A percentile compares a stretch with the other conserved stretches of the same genome.
Conservation (phyloP, 768 basidiomycete species). For the Vararia minispora region DNA sequence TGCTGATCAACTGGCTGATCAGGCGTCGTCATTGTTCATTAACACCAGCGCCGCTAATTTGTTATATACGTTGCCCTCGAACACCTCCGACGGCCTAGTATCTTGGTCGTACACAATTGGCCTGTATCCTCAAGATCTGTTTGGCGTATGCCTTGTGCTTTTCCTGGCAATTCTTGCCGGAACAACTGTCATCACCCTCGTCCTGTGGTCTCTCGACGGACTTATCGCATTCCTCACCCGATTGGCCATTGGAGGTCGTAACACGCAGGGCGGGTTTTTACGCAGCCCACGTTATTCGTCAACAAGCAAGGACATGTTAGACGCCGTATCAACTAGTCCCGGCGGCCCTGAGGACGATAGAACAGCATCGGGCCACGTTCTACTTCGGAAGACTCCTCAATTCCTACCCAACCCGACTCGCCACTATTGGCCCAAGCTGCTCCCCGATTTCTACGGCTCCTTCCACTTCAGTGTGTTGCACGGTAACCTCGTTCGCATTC, state of each 20-base stretch:
- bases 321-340: constrained; percentile 17
- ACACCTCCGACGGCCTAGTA: constrained; percentile 57
- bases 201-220: constrained; percentile 67
- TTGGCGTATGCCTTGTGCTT: constrained; percentile 69
- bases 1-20: constrained; percentile 59
- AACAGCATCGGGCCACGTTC: constrained; percentile 32
- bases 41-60: constrained; percentile 55
- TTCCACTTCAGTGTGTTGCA: constrained; percentile 75
- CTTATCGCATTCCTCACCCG: constrained; percentile 28
- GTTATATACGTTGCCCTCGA: constrained; percentile 57
- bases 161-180: constrained; percentile 73
- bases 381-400: constrained; percentile 25
- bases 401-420: constrained; percentile 25
- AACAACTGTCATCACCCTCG: constrained; percentile 54
- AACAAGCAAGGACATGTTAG: constrained; percentile 42
- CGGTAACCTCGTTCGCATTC: constrained; percentile 85
- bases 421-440: constrained; percentile 41
- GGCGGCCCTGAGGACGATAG: constrained; percentile 36
- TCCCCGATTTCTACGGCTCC: constrained; percentile 55
- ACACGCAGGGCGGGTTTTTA: constrained; percentile 20
- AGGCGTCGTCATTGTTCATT: constrained; percentile 67
- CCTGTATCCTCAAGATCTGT: constrained; percentile 69
- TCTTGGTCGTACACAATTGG: constrained; percentile 83
- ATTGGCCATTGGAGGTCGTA: constrained; percentile 13
- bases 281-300: constrained; percentile 32